Base-by-base conservation (phyloP, 2,329 filamentous ascomycete species). In the Fusarium lateritium region DNA sequence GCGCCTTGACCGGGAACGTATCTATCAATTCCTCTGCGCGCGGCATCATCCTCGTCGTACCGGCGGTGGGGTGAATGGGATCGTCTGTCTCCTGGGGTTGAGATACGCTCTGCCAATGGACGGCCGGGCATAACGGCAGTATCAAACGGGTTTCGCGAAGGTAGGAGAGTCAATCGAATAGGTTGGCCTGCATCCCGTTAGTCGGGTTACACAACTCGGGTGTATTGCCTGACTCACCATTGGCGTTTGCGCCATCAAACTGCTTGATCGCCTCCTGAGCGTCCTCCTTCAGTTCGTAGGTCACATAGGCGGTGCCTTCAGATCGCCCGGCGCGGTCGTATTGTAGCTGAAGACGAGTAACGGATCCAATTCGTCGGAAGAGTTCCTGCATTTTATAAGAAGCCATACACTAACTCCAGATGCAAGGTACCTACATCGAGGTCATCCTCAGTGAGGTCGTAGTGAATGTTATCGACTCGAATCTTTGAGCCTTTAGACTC, bases 311-410 rank as follows among this genome's bases (percentile, higher is more conserved):
- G 38, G 91, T 86, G 57, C 94, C 94, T 75, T 94, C 91, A 3
- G 94, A 97, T 75, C 94, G 92, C 58, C 94, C 94, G 62, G 93
- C 92, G 73, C 94, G 91, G 79, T 98, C 94, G 77, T 97, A 98
- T 62, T 89, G 83, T 38, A 98, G 85, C 57, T 91, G 87, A 34
- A 96, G 84, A 67, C 88, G 89, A 24, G 82, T 70, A 43, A 97
- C 85, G 3, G 89, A 88, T 24, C 93, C 94, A 69, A 97, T 95
- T 74, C 89, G 87, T 65, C 82, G 84, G 78, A 97, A 97, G 4
- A 97, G 87, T 69, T 92, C 92, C 93, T 97, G 68, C 15, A 51
- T 19, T 47, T 10, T 36, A 68, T 81, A 26, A 82, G 78, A 45
- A 28, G 45, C 50, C 46, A 40, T 19, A 40, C 11, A 22, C 13